Evolutionary conservation across 2,329 filamentous ascomycete species (phyloP), one percentile per base, ranked within the genome.

Genomic region (Geoglossum cookeanum): DNA sequence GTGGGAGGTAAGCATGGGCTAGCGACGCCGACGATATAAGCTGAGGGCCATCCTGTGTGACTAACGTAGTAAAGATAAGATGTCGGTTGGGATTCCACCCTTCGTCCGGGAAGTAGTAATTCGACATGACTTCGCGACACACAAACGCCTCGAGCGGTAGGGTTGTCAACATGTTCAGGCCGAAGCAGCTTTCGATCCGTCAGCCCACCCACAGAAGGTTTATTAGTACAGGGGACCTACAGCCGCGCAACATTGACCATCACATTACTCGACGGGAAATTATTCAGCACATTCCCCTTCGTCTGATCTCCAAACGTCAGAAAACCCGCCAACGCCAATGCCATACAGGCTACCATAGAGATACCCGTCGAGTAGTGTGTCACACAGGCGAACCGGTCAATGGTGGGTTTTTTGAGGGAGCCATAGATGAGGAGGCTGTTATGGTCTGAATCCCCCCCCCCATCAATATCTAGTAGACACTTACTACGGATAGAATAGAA

Each of bases 351-450:
- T n/a, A 90, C 63, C 77, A 96, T 87, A 47, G 90, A 96, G 53
- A 96, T 81, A 61, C 77, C 80, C 0, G 92, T 96, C 42, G 87
- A 94, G 72, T 87, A 94, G 72, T 98, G 92, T 42, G 92, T 98
- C 44, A 98, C 91, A 58, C 77, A 81, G 42, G 89, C 77, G 73
- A 98, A 98, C 61, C 94, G 88, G 74, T 97, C 90, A 64, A 98
- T 85, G 0, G 92, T 98, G 1, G 92, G 92, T 55, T 86, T 96
- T 64, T 85, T 84, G 60, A 98, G 79, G 2, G 91, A 97, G 62
- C 91, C 91, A 71, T 98, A 98, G 67, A 98, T 98, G 58, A 98
- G 78, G 59, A 98, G 83, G 55, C 88, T 94, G 72, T 98, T 98
- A 74, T 98, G 92, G 68, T 98, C 75, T 78, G 62, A 44, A 13